phyloP scores from a whole-genome alignment of 768 basidiomycete genomes.

The Leccinellum rugosiceps region DNA sequence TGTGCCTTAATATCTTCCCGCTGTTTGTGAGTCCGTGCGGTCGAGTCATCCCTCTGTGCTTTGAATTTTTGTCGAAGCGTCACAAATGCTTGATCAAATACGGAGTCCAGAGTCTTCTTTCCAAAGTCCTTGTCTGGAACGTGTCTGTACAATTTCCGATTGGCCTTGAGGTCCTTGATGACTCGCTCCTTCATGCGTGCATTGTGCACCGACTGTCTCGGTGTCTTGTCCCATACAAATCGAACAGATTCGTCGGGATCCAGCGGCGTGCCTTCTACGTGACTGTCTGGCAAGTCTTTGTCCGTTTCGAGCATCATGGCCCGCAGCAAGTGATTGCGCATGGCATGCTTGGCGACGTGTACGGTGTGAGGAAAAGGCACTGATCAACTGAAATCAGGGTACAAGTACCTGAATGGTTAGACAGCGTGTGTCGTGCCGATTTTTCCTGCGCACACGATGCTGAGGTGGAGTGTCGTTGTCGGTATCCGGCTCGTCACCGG shows the following conservation, averaged over 20 bases:
- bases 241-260: constrained; percentile 55
- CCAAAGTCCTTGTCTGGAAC: constrained; percentile 65
- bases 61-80: constrained; percentile 68
- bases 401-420: constrained; percentile 61
- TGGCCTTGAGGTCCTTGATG: constrained; percentile 55
- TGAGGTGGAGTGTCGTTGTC: constrained; percentile 34
- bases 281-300: constrained; percentile 58
- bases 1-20: constrained; percentile 62
- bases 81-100: constrained; percentile 69
- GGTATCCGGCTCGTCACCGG: constrained; percentile 36
- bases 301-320: constrained; percentile 56
- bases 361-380: constrained; percentile 1
- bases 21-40: constrained; percentile 43
- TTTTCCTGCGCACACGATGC: constrained; percentile 44
- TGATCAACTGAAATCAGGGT: neutral
- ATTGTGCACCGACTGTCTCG: constrained; percentile 73
- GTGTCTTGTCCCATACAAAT: constrained; percentile 79
- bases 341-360: constrained; percentile 51
- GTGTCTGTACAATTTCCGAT: constrained; percentile 55
- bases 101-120: constrained; percentile 55
- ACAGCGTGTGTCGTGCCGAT: constrained; percentile 62
- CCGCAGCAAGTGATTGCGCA: constrained; percentile 62
- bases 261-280: constrained; percentile 50
- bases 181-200: constrained; percentile 65
- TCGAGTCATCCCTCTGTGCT: constrained; percentile 49